phyloP scores from a whole-genome alignment of 768 basidiomycete species.

The Pisolithus sp. region DNA sequence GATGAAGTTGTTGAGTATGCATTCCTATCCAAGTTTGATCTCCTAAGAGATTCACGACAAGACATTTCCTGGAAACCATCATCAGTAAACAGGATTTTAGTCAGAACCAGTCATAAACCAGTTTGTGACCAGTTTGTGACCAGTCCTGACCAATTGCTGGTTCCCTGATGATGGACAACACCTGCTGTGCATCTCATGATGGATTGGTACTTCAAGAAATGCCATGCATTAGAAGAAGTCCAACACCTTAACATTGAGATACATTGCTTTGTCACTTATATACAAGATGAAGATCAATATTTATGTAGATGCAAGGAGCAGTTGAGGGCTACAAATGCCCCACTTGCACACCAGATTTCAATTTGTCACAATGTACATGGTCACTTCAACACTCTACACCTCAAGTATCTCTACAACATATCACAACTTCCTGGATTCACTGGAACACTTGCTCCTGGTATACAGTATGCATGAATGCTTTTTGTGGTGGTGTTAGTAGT shows the following conservation, averaged over 20 bases:
- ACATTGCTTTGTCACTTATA: slow-evolving; percentile 6
- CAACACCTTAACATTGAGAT: slow-evolving; percentile 20
- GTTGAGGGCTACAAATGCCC: not conserved
- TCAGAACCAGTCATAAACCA: too few species aligned
- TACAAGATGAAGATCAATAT: not conserved
- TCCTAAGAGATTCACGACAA: slow-evolving; percentile 7
- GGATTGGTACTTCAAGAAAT: not conserved
- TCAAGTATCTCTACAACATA: too few species aligned
- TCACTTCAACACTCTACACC: too few species aligned
- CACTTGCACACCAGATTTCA: too few species aligned
- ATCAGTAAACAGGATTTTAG: too few species aligned
- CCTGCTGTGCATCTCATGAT: slow-evolving; percentile 5
- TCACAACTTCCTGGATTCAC: too few species aligned
- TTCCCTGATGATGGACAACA: slow-evolving; percentile 17
- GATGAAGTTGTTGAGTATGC: slow-evolving; percentile 16
- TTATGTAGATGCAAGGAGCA: not conserved
- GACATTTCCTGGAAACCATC: slow-evolving; percentile 10
- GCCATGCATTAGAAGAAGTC: not conserved
- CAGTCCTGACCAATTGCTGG: too few species aligned
- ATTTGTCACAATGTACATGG: too few species aligned
- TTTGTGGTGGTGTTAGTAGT: too few species aligned
- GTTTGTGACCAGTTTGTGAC: too few species aligned
- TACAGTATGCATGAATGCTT: too few species aligned
- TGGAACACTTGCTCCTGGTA: too few species aligned
- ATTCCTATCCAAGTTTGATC: slow-evolving; percentile 8